Evolutionary conservation across 2,329 filamentous ascomycete species (phyloP), one percentile per base, ranked within the genome.

Genomic region (Fusarium sp.): DNA sequence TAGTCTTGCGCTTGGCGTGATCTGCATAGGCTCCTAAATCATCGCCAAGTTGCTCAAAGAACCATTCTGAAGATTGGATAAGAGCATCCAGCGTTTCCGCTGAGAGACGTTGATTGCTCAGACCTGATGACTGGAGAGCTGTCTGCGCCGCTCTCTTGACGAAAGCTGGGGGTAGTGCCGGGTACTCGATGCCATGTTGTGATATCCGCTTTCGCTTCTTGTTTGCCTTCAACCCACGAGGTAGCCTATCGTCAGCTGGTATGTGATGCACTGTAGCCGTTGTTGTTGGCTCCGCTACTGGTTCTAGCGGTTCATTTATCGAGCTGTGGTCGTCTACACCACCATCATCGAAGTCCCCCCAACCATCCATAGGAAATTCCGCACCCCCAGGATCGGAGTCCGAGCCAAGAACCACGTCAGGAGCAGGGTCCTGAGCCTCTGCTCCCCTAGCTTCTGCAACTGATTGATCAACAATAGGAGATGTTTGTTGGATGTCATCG

Each of bases 11-110:
- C 33, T 92, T 91, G 7, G 92, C 94, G 78, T 98, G 94, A 64
- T 89, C 86, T 18, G 94, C 92, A 78, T 95, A 97, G 4, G 90
- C 91, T 14, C 88, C 88, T 56, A 97, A 81, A 76, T 97, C 94
- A 63, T 94, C 92, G 48, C 92, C 90, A 4, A 92, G 83, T 78
- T 97, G 94, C 80, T 97, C 93, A 77, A 97, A 97, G 79, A 94
- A 97, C 91, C 93, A 96, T 66, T 97, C 93, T 4, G 92, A 92
- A 1, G 94, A 93, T 76, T 94, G 91, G 74, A 91, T 90, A 55
- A 97, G 88, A 6, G 91, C 91, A 31, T 87, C 86, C 38, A 97
- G 81, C 3, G 92, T 90, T 52, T 96, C 92, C 45, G 91, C 89
- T 59, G 86, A 89, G 46, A 97, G 87, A 69, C 91, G 92, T 7